Conservation (phyloP, 257 asterid genomes). For the Solanum chmielewskii region DNA sequence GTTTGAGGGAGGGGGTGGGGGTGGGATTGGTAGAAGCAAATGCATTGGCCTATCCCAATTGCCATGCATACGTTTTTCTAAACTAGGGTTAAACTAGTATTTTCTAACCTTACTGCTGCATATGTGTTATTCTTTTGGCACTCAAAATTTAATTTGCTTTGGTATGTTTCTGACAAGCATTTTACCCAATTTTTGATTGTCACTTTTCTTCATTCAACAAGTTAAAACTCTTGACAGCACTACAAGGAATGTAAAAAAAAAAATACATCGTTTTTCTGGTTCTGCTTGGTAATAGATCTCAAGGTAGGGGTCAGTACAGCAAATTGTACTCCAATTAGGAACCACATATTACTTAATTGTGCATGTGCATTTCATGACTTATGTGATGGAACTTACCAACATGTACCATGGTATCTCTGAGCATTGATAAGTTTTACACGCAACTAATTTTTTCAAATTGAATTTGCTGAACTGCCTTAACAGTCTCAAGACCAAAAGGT, state of each 20-base stretch:
- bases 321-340: background rate
- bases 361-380: background rate
- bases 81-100: background rate
- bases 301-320: background rate
- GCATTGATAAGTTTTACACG: background rate
- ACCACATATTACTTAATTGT: background rate
- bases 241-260: background rate
- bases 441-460: background rate
- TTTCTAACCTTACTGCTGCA: background rate
- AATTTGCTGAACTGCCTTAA: background rate
- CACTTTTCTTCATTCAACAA: background rate
- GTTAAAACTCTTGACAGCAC: background rate
- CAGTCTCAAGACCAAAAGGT: slow-evolving; percentile 59
- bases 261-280: background rate
- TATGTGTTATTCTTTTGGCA: background rate
- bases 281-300: background rate
- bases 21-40: background rate
- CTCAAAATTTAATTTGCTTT: background rate
- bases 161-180: background rate
- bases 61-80: background rate
- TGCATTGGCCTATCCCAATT: background rate
- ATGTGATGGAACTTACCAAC: background rate
- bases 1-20: background rate
- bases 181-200: background rate
- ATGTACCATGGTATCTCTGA: background rate